Conservation (phyloP, 192 early-diverging fungal genomes). For the Tieghemiomyces parasiticus region DNA sequence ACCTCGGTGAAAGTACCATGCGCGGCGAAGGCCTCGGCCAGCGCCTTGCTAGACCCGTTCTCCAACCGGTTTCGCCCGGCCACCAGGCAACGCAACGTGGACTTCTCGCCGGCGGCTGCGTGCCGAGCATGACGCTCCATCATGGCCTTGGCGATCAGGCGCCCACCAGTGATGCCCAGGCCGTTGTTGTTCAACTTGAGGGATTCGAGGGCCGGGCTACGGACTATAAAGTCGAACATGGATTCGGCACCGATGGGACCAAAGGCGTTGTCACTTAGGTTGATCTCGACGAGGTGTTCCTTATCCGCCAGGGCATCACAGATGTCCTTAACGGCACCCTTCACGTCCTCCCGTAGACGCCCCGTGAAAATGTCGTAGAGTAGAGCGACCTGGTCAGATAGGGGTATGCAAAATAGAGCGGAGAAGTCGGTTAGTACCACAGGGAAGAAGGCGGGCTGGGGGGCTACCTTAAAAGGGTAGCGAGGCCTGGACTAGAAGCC, state of each 20-base stretch:
- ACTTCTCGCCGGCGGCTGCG: slow-evolving; percentile 37
- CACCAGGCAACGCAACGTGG: slow-evolving; percentile 64
- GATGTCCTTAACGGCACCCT: slow-evolving; percentile 61
- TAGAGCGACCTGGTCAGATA: slow-evolving; percentile 66
- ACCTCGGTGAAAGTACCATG: slow-evolving; percentile 61
- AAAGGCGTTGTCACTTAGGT: slow-evolving; percentile 94
- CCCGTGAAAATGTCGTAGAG: slow-evolving; percentile 91
- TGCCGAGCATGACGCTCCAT: slow-evolving; percentile 58
- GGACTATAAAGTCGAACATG: slow-evolving; percentile 67
- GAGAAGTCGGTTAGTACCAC: no score
- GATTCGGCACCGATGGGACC: slow-evolving; percentile 87
- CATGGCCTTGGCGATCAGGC: slow-evolving; percentile 71
- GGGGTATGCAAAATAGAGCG: no score
- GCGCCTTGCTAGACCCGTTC: slow-evolving; percentile 53
- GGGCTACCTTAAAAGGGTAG: no score
- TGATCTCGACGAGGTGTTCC: slow-evolving; percentile 60
- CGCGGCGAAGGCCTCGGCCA: slow-evolving; percentile 72
- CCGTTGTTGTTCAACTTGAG: slow-evolving; percentile 97
- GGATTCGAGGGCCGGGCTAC: slow-evolving; percentile 62
- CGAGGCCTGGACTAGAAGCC: no score
- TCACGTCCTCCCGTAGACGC: slow-evolving; percentile 80
- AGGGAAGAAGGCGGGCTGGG: no score
- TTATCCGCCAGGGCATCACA: slow-evolving; percentile 72
- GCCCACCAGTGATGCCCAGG: slow-evolving; percentile 80
- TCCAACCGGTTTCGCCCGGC: slow-evolving; percentile 92